A percentile compares a stretch with the other conserved stretches of the same genome.
Conservation (phyloP, 2,329 filamentous ascomycete species). For the Botrytis fabae region DNA sequence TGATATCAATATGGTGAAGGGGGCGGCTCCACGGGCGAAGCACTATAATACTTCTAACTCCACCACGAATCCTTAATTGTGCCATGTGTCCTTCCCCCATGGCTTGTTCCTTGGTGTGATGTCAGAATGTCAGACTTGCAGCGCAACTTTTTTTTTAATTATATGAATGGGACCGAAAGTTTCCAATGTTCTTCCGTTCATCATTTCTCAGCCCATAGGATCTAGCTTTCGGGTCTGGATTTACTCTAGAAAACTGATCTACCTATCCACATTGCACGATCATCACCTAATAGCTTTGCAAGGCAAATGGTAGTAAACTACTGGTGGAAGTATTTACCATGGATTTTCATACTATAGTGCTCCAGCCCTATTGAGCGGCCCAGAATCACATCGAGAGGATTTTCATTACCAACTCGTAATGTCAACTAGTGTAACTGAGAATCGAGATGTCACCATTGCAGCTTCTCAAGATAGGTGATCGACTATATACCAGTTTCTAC, state of each 20-base stretch:
- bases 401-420: neutral
- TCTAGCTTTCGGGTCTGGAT: neutral
- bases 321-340: neutral
- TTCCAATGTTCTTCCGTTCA: neutral
- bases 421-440: neutral
- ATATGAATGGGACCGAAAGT: neutral
- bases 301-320: neutral
- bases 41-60: neutral
- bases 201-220: neutral
- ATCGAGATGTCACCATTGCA: neutral
- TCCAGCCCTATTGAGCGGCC: neutral
- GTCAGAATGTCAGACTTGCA: neutral
- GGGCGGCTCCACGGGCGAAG: neutral
- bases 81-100: slow-evolving; percentile 9
- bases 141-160: neutral
- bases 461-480: neutral
- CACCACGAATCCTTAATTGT: neutral
- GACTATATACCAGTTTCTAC: neutral
- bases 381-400: neutral
- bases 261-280: neutral
- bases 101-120: neutral
- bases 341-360: neutral
- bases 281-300: neutral
- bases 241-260: neutral
- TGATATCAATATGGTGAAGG: neutral